Conservation (phyloP, 345 rosid species). For the Aquilaria sinensis region DNA sequence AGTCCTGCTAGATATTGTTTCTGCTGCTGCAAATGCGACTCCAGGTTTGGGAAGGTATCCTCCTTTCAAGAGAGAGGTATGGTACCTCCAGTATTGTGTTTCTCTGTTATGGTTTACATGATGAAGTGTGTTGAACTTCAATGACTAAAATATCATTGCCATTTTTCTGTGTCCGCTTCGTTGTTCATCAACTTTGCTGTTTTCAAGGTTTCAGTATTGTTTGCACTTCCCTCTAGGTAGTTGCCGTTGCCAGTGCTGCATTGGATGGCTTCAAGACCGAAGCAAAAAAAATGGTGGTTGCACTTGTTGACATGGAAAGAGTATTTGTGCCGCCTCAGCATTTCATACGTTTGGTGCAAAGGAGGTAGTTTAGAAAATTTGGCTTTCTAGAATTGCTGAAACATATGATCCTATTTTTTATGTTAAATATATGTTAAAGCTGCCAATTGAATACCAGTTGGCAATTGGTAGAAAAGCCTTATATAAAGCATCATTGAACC, state of each 20-base stretch:
- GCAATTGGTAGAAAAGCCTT: too few species aligned
- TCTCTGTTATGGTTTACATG: not conserved
- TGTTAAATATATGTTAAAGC: too few species aligned
- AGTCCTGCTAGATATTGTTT: conserved; percentile 67
- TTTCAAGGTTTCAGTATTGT: not conserved
- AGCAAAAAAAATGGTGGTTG: conserved; percentile 76
- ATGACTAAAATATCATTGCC: too few species aligned
- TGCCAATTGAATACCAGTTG: too few species aligned
- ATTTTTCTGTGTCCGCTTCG: too few species aligned
- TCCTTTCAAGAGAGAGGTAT: conserved; percentile 84
- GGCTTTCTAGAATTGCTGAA: too few species aligned
- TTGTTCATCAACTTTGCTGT: not conserved
- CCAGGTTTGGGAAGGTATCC: conserved; percentile 87
- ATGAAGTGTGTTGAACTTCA: too few species aligned
- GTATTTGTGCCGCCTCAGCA: conserved; percentile 86
- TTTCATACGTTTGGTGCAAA: conserved; percentile 73
- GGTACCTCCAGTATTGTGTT: conserved; percentile 2
- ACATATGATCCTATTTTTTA: too few species aligned
- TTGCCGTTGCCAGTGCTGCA: conserved; percentile 69
- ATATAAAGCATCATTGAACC: too few species aligned
- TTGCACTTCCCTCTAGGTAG: conserved; percentile 34
- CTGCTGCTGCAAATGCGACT: conserved; percentile 68
- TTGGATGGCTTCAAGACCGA: conserved; percentile 71
- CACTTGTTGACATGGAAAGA: conserved; percentile 84
- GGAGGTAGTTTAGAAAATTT: conserved; percentile 36